phyloP scores from a whole-genome alignment of 768 basidiomycete species.

The Lenzites betulinus region DNA sequence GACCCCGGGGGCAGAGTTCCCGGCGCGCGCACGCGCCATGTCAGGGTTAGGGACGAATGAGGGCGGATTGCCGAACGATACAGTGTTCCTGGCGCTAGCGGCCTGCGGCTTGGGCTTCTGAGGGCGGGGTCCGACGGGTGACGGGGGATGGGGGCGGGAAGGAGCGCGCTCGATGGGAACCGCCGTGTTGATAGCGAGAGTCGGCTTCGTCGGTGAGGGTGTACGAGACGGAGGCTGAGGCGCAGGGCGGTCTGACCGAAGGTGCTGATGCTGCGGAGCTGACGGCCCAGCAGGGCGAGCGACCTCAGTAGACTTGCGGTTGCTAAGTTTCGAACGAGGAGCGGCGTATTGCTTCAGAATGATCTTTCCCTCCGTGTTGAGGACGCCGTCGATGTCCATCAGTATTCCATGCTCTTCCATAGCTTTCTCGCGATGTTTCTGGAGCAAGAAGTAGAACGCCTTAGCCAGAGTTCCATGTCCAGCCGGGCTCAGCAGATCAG shows the following conservation, averaged over 20 bases:
- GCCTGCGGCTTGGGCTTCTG: constrained; percentile 28
- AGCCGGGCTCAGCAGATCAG: constrained; percentile 68
- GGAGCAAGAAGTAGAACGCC: constrained; percentile 85
- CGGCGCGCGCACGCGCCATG: constrained; percentile 6
- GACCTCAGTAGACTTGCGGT: constrained; percentile 19
- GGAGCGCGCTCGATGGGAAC: constrained; percentile 23
- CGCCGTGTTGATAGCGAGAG: constrained; percentile 20
- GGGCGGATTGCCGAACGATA: background rate
- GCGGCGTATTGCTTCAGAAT: constrained; percentile 46
- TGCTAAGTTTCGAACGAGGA: constrained; percentile 36
- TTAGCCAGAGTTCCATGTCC: constrained; percentile 78
- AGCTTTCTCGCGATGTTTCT: constrained; percentile 69
- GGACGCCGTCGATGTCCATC: constrained; percentile 36
- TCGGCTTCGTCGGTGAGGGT: constrained; percentile 31
- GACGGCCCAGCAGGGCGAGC: background rate
- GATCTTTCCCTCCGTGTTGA: constrained; percentile 30
- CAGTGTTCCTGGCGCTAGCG: constrained; percentile 7
- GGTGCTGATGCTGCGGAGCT: constrained; percentile 4
- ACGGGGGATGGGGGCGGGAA: constrained; percentile 46
- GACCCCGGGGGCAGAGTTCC: background rate
- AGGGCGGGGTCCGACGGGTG: constrained; percentile 54
- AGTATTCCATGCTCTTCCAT: constrained; percentile 56
- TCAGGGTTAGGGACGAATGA: constrained; percentile 15
- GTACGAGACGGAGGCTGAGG: constrained; percentile 34
- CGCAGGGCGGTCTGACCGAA: constrained; percentile 31